Percentiles rank a stretch among this genome's conserved stretches.
These are phyloP conservation scores for Naganishia randhawae DNA, from an alignment of 768 basidiomycete species.

Conservation along the genomic window DNA sequence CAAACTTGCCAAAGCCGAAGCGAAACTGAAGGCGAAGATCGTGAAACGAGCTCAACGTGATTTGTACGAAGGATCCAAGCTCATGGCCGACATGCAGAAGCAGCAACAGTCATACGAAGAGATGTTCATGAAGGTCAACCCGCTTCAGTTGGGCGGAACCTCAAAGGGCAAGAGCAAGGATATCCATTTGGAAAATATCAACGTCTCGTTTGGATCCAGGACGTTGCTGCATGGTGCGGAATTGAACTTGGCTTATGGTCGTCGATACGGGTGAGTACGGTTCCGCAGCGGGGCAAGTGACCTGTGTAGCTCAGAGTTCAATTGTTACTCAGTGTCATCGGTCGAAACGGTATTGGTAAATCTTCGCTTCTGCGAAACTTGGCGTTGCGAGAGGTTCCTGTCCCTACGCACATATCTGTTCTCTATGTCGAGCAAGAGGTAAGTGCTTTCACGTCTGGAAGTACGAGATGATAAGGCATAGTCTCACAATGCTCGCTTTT, in stretches of 20 bases:
- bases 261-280: constrained; percentile 45
- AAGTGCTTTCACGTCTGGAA: constrained; percentile 30
- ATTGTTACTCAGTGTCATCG: constrained; percentile 43
- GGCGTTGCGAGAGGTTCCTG: constrained; percentile 87
- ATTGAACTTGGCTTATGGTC: constrained; percentile 47
- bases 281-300: background rate
- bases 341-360: constrained; percentile 74
- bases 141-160: constrained; percentile 68
- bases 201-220: constrained; percentile 92
- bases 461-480: background rate
- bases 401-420: constrained; percentile 91
- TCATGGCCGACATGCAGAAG: constrained; percentile 76
- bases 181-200: constrained; percentile 88
- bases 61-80: constrained; percentile 92
- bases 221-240: constrained; percentile 66
- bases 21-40: constrained; percentile 83
- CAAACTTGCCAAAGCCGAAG: constrained; percentile 79
- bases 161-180: constrained; percentile 96
- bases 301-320: background rate
- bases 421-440: constrained; percentile 98
- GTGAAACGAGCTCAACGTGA: constrained; percentile 88
- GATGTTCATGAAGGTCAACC: constrained; percentile 98
- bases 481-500: background rate
- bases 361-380: constrained; percentile 91
- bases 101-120: constrained; percentile 99